These are phyloP conservation scores for Furcasterigmium sp. DNA, from an alignment of 2,329 filamentous ascomycete genomes.

Conservation along the genomic window DNA sequence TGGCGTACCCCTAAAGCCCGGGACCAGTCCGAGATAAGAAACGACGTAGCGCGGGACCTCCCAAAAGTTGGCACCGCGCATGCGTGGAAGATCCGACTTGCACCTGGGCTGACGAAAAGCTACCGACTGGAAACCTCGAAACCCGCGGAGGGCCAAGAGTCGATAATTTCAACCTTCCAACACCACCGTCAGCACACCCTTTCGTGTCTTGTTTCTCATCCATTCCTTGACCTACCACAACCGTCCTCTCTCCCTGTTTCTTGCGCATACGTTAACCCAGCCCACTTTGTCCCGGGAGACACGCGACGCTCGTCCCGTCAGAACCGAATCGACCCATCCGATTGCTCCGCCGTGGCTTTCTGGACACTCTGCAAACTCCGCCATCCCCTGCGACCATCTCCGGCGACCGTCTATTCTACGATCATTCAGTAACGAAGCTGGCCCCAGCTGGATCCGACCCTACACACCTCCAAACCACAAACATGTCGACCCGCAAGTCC, in stretches of 20 bases:
- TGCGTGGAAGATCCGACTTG: too few species aligned
- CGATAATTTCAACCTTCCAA: too few species aligned
- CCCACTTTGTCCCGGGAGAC: conserved; percentile 5
- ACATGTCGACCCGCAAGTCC: conserved; percentile 33
- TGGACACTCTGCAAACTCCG: conserved; percentile 1
- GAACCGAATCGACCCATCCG: not conserved
- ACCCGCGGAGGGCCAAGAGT: too few species aligned
- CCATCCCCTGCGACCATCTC: not conserved
- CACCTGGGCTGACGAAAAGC: conserved; percentile 1
- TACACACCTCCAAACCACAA: conserved; percentile 6
- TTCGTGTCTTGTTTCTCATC: not conserved
- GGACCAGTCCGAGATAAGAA: not conserved
- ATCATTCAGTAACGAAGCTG: too few species aligned
- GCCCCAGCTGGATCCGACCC: not conserved
- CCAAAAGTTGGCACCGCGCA: too few species aligned
- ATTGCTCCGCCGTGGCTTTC: not conserved
- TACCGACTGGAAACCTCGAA: not conserved
- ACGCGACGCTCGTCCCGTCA: conserved; percentile 9
- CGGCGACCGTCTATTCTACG: too few species aligned
- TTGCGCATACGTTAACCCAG: not conserved
- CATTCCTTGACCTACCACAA: not conserved
- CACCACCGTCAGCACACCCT: not conserved
- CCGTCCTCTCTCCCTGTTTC: not conserved
- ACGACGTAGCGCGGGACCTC: too few species aligned
- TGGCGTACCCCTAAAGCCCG: not conserved